Base-by-base conservation (phyloP, 768 basidiomycete species). In the Boletus rubroflammeus region DNA sequence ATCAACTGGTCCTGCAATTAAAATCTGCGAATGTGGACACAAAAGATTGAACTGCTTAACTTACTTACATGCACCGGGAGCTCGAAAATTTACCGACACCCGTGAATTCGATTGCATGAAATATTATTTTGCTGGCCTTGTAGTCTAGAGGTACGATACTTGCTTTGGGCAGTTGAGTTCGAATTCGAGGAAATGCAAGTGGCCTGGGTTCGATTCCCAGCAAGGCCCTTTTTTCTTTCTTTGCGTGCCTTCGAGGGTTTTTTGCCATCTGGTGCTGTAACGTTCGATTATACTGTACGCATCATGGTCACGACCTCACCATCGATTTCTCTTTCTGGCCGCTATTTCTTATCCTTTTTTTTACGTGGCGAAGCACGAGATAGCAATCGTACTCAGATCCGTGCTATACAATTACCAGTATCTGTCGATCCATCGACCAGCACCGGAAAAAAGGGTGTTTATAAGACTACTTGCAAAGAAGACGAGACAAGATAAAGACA, bases 121-220 rank as follows among this genome's bases (percentile, higher is more conserved):
- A n/a, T n/a, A n/a, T n/a, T n/a, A n/a, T n/a, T n/a, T n/a, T n/a
- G n/a, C n/a, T n/a, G n/a, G 63, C 63, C 63, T 65, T 67, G 65
- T 68, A 68, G 65, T 67, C 66, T 67, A 67, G 65, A 66, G 65
- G 65, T 67, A 66, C 65, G 64, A 68, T 66, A 68, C 65, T 66
- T 66, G 65, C 65, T 66, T 66, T 66, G 65, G 65, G 55, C n/a
- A 14, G 11, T 44, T 56, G 60, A 9, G 25, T 13, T 23, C 10
- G 15, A 23, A 38, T 51, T 28, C 2, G 25, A 19, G 25, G 19
- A 53, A 53, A 53, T 68, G 62, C 68, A 69, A 72, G 70, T 72
- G 71, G 61, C 69, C 69, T 74, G 69, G 70, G 71, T 72, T 72
- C 72, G 67, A 73, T 69, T 73, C 70, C 67, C 72, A 68, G 72